Percentiles rank a stretch among this genome's conserved stretches.
phyloP scores from a whole-genome alignment of 768 basidiomycete species.

The Boletales sp. region DNA sequence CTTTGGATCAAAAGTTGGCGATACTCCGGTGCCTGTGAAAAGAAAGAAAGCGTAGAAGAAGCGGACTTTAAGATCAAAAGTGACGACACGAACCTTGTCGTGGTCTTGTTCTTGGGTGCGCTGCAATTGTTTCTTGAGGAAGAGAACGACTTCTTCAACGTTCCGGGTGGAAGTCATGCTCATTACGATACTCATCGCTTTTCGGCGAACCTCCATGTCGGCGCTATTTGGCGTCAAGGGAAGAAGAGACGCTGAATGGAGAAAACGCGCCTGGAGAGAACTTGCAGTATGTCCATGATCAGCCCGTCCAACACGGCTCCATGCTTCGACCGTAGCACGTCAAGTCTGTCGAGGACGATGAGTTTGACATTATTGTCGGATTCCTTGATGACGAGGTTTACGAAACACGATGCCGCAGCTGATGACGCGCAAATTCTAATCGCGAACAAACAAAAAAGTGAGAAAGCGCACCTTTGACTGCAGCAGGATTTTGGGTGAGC shows the following conservation, averaged over 20 bases:
- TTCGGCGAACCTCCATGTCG: constrained; percentile 94
- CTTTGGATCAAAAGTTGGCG: constrained; percentile 95
- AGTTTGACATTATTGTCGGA: constrained; percentile 99
- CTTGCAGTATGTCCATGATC: constrained; percentile 94
- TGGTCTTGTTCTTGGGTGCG: constrained; percentile 88
- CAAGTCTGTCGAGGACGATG: constrained; percentile 91
- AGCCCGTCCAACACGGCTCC: constrained; percentile 85
- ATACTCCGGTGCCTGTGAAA: constrained; percentile 80
- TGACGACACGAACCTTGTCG: constrained; percentile 64
- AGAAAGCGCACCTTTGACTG: constrained; percentile 73
- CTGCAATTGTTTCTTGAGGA: constrained; percentile 97
- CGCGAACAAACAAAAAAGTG: not conserved
- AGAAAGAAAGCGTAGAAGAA: not conserved
- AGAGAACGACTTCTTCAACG: constrained; percentile 93
- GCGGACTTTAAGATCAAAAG: not conserved
- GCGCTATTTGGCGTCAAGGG: constrained; percentile 44
- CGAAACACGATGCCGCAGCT: constrained; percentile 89
- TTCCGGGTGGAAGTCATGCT: constrained; percentile 93
- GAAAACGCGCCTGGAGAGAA: constrained; percentile 65
- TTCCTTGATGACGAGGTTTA: constrained; percentile 89
- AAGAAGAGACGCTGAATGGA: not conserved
- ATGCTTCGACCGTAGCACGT: constrained; percentile 76
- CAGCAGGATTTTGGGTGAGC: constrained; percentile 92
- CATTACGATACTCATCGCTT: constrained; percentile 85
- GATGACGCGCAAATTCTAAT: constrained; percentile 1